Conservation (phyloP, 768 basidiomycete genomes). For the Boletales sp. region DNA sequence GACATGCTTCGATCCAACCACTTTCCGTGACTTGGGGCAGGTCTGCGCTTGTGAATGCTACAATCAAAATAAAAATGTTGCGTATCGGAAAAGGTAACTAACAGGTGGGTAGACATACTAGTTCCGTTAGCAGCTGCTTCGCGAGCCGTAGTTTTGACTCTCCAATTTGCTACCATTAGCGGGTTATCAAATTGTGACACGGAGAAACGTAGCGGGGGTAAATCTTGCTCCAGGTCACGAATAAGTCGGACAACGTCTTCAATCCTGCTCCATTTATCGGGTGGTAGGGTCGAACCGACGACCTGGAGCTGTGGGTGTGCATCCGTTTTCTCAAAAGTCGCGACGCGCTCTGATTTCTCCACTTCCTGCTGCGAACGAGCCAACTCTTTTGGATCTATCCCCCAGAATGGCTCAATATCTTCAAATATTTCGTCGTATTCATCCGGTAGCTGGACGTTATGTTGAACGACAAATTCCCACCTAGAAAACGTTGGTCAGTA, state of each 20-base stretch:
- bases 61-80: neutral
- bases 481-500: conserved; percentile 6
- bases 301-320: conserved; percentile 8
- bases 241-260: conserved; percentile 22
- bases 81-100: neutral
- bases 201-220: conserved; percentile 32
- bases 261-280: neutral
- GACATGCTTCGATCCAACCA: conserved; percentile 23
- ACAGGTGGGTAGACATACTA: conserved; percentile 14
- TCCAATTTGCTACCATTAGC: conserved; percentile 22
- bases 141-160: conserved; percentile 17
- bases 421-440: conserved; percentile 45
- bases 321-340: conserved; percentile 25
- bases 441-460: conserved; percentile 41
- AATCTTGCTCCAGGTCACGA: conserved; percentile 20
- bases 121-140: conserved; percentile 28
- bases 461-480: conserved; percentile 39
- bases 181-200: conserved; percentile 32
- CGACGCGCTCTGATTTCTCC: conserved; percentile 11
- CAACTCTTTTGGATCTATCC: conserved; percentile 30
- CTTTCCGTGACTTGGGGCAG: conserved; percentile 32
- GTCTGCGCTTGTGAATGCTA: conserved; percentile 27
- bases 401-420: conserved; percentile 37
- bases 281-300: conserved; percentile 11
- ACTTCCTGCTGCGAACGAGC: conserved; percentile 15